phyloP scores from a whole-genome alignment of 2,329 filamentous ascomycete genomes.

The Colletotrichum higginsianum region DNA sequence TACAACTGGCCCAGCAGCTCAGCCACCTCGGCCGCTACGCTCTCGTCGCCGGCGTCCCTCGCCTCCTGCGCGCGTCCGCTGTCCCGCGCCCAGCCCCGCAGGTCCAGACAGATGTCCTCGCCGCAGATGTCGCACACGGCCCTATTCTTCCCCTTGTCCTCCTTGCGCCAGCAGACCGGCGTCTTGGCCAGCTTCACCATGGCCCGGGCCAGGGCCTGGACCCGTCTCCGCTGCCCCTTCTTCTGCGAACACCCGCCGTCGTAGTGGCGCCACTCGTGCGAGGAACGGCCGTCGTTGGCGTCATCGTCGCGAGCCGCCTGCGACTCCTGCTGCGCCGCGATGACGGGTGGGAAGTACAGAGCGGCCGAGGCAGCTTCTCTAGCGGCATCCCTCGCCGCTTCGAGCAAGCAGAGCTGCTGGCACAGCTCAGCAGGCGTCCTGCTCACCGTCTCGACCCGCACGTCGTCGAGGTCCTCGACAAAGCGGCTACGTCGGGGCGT shows the following conservation, averaged over 20 bases:
- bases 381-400: background rate
- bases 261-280: conserved; percentile 4
- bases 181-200: background rate
- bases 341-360: background rate
- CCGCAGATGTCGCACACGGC: conserved; percentile 9
- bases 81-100: background rate
- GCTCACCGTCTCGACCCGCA: background rate
- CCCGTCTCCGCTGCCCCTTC: background rate
- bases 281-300: background rate
- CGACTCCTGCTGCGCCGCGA: background rate
- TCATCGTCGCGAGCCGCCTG: background rate
- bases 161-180: background rate
- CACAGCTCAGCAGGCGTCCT: conserved; percentile 4
- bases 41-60: background rate
- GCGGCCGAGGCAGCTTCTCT: background rate
- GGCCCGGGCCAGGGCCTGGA: background rate
- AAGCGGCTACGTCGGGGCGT: background rate
- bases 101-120: background rate
- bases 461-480: background rate
- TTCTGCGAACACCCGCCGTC: conserved; percentile 5
- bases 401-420: background rate
- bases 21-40: background rate
- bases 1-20: background rate
- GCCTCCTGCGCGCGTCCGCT: background rate
- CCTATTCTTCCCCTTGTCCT: conserved; percentile 7